phyloP scores from a whole-genome alignment of 306 rosid genomes.

The Betula pendula region DNA sequence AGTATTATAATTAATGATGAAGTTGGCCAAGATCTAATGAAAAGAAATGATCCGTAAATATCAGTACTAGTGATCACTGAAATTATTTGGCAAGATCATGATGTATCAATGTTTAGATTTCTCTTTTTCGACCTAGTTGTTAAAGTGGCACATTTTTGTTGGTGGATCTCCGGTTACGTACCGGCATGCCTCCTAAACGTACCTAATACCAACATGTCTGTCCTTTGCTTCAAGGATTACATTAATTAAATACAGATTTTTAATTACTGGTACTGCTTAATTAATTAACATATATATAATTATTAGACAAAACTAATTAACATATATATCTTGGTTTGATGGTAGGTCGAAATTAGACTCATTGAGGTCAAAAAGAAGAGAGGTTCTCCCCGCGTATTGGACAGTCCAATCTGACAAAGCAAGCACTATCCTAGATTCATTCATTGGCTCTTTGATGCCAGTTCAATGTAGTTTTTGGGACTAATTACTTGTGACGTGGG shows the following conservation, averaged over 20 bases:
- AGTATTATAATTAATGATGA: neutral
- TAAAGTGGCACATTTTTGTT: neutral
- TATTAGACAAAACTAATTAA: no score
- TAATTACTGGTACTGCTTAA: neutral
- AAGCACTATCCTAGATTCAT: neutral
- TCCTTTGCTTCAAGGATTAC: slow-evolving; percentile 1
- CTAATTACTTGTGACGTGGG: no score
- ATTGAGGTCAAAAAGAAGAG: neutral
- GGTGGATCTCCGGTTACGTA: neutral
- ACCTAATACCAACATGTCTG: neutral
- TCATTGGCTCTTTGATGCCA: no score
- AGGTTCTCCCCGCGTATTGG: neutral
- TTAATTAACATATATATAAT: no score
- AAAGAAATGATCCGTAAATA: neutral
- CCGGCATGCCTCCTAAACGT: neutral
- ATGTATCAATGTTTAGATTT: neutral
- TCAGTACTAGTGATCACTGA: no score
- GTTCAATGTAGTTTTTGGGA: no score
- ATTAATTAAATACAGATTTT: neutral
- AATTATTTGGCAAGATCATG: neutral
- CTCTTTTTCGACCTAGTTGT: neutral
- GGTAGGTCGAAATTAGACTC: neutral
- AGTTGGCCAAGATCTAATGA: neutral
- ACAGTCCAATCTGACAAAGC: neutral
- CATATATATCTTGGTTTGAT: neutral